Base-by-base conservation (phyloP, 805 yeast genomes). In the Wickerhamiella nectarea region DNA sequence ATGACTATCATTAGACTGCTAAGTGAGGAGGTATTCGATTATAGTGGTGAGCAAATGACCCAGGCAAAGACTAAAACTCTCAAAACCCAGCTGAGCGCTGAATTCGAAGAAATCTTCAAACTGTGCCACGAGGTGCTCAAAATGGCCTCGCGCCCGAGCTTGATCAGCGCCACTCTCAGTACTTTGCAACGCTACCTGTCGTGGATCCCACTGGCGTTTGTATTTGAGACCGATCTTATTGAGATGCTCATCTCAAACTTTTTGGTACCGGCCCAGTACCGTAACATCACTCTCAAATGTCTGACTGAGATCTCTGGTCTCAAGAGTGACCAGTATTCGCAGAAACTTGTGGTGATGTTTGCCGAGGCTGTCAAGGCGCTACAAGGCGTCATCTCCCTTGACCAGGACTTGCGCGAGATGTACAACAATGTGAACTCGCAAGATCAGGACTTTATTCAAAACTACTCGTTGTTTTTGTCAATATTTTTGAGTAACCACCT, bases 11-110 rank as follows among this genome's bases (percentile, higher is more conserved):
- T 91, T 59, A 81, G 80, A 55, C 69, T 91, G 51, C 71, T 91
- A 53, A 79, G 93, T 42, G 99, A 91, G 65, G 99, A 91, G 64
- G 93, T 91, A 15, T 91, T 89, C 60, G 97, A 91, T 64, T 91
- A 71, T 59, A 78, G 93, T n/a, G 84, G 86, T 40, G 96, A 87
- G 51, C 94, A 84, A 59, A 79, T 91, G 83, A 91, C 99, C 36
- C 95, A 85, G 63, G 94, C 95, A 5, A 89, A 89, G 64, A 83
- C 94, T 5, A 74, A 78, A 55, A 74, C 75, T 48, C 73, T 91
- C 60, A 91, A 85, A 62, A 68, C 73, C 39, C 81, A 85, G 54
- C 78, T 91, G 83, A 72, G 82, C 52, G 78, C 79, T 44, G 97
- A 91, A 63, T 91, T 91, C 56, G 82, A 86, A 52, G 94, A 84